These are phyloP conservation scores for Colletotrichum cordylinicola DNA, from an alignment of 2,329 filamentous ascomycete genomes.

Conservation along the genomic window DNA sequence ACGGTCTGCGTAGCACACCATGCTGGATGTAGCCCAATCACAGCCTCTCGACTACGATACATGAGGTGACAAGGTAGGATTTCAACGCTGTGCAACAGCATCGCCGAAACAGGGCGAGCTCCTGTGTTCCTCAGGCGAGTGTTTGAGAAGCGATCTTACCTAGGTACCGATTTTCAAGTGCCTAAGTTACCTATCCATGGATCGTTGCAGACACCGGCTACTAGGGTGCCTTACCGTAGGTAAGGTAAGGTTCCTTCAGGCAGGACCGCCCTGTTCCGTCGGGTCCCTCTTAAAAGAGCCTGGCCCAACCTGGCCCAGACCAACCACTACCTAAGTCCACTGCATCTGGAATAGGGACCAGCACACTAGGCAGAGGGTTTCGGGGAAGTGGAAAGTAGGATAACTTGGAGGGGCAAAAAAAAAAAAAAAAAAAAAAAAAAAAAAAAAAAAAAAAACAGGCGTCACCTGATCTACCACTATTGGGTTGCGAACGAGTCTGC, in stretches of 20 bases:
- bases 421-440: background rate
- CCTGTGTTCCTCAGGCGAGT: background rate
- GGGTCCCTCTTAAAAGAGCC: too few species aligned
- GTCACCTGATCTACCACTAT: background rate
- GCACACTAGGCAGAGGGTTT: background rate
- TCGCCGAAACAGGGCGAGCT: background rate
- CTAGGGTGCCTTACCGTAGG: too few species aligned
- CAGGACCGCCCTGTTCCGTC: background rate
- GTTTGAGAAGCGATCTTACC: background rate
- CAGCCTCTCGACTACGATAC: background rate
- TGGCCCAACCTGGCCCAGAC: background rate
- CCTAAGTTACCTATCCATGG: background rate
- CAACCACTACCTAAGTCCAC: background rate
- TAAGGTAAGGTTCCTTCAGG: background rate
- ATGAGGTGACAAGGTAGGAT: background rate
- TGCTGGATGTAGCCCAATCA: background rate
- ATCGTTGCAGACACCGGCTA: too few species aligned
- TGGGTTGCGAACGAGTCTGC: background rate
- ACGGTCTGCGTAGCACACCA: background rate
- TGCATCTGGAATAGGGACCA: background rate
- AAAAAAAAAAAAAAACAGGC: background rate
- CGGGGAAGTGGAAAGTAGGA: background rate
- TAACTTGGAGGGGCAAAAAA: too few species aligned
- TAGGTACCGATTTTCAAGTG: background rate
- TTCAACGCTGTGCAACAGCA: background rate